Conservation (phyloP, 169 alveolate genomes). For the Amoebophrya sp. region DNA sequence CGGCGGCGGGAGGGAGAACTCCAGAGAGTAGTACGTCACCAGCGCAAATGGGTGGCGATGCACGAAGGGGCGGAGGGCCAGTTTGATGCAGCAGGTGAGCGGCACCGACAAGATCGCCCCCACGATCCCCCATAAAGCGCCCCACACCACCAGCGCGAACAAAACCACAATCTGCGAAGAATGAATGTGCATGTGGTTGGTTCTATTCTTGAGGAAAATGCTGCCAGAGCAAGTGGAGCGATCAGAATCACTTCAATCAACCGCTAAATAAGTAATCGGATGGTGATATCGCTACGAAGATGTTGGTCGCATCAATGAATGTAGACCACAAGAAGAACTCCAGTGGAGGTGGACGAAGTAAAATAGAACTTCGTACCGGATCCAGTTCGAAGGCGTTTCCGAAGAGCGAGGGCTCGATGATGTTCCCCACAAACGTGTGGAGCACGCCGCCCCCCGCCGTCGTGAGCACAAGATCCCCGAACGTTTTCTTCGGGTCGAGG, state of each 20-base stretch:
- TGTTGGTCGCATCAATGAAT: too few species aligned
- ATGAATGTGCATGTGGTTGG: too few species aligned
- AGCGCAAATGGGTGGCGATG: background rate
- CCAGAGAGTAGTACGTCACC: background rate
- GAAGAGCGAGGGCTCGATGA: background rate
- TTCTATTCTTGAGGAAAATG: too few species aligned
- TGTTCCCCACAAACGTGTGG: background rate
- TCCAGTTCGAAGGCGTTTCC: background rate
- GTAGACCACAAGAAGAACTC: too few species aligned
- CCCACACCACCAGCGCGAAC: background rate
- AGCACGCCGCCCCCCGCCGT: background rate
- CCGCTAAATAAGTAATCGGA: too few species aligned
- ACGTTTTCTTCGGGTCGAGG: background rate
- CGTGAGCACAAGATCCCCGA: background rate
- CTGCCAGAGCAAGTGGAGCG: too few species aligned
- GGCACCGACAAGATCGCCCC: background rate
- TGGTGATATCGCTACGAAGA: too few species aligned
- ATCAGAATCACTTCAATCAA: too few species aligned
- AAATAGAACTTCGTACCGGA: background rate
- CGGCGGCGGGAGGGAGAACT: background rate
- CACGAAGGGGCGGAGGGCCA: background rate
- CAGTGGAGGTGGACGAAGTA: too few species aligned
- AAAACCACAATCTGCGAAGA: background rate
- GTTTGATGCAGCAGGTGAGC: background rate
- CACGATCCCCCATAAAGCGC: background rate